Evolutionary conservation across 495 filamentous ascomycete genomes (phyloP), one percentile per base, ranked within the genome.

Genomic region (Xylaria scruposa): DNA sequence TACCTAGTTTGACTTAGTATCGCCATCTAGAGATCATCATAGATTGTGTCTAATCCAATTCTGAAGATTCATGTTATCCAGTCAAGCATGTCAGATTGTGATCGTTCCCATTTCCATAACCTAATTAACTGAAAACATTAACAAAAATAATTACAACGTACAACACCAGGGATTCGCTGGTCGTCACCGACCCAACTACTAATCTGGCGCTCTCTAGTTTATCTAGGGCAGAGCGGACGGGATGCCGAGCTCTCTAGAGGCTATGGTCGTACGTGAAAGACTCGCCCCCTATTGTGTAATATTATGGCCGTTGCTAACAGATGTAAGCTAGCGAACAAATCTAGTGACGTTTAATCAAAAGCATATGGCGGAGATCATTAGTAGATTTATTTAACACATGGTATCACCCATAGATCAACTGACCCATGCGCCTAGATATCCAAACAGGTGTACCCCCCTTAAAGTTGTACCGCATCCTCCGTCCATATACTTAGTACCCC

Each of bases 101-200:
- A n/a, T 31, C 29, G 29, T 31, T 31, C 29, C 29, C 29, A 31
- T 31, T 3, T 31, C 29, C n/a, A n/a, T n/a, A n/a, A n/a, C n/a
- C n/a, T n/a, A n/a, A n/a, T n/a, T n/a, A n/a, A n/a, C n/a, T n/a
- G n/a, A n/a, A n/a, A n/a, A n/a, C n/a, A n/a, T n/a, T n/a, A 31
- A 31, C 3, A 19, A 42, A 42, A 10, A 42, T 12, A 44, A 44
- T 44, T 44, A 69, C 44, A 62, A 68, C 72, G 68, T 72, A 83
- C 82, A 82, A 82, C 82, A 84, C 80, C 79, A 61, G 74, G 82
- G 68, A 81, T 83, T 84, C 81, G 78, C 82, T 79, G 77, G 78
- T 85, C 78, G 79, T 83, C 84, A 84, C 80, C 83, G 77, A 85
- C 82, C 80, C 78, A 80, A 85, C 78, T 83, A 83, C 83, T 83